Evolutionary conservation across 768 basidiomycete species (phyloP).

Genomic region (Mycena kentingensis): DNA sequence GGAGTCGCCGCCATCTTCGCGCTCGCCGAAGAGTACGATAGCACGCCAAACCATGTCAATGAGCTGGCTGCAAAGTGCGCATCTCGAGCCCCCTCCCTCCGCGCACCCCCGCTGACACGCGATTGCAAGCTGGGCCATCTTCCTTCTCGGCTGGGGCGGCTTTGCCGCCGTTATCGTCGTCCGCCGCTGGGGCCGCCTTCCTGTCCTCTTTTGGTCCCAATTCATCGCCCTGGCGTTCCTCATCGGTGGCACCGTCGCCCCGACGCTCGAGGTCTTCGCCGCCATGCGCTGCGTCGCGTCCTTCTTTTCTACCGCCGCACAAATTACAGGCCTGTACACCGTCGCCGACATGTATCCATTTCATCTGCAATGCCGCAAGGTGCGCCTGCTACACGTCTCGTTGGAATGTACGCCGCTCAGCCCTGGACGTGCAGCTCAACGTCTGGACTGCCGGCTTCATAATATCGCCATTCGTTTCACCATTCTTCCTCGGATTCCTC

Average conservation of each 20-base stretch:
- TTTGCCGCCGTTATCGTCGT: slow-evolving; percentile 52
- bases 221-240: slow-evolving; percentile 53
- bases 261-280: slow-evolving; percentile 47
- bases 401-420: neutral
- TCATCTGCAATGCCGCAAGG: slow-evolving; percentile 58
- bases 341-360: slow-evolving; percentile 61
- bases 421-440: slow-evolving; percentile 40
- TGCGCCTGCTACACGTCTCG: slow-evolving; percentile 23
- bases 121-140: slow-evolving; percentile 16
- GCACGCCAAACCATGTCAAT: slow-evolving; percentile 59
- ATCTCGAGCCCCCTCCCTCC: too few relatives aligned
- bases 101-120: too few relatives aligned
- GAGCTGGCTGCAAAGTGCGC: slow-evolving; percentile 60
- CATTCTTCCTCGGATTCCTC: slow-evolving; percentile 53
- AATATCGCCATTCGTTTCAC: slow-evolving; percentile 47
- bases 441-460: slow-evolving; percentile 64
- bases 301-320: slow-evolving; percentile 50
- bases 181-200: slow-evolving; percentile 58
- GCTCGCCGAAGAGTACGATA: slow-evolving; percentile 55
- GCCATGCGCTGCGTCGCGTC: slow-evolving; percentile 39
- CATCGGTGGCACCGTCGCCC: slow-evolving; percentile 55
- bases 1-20: slow-evolving; percentile 67
- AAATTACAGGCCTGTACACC: slow-evolving; percentile 53
- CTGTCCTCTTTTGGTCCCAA: slow-evolving; percentile 61
- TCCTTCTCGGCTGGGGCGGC: slow-evolving; percentile 43